Evolutionary conservation across 2,329 filamentous ascomycete species (phyloP), one percentile per base, ranked within the genome.

Genomic region (Zalaria obscura): DNA sequence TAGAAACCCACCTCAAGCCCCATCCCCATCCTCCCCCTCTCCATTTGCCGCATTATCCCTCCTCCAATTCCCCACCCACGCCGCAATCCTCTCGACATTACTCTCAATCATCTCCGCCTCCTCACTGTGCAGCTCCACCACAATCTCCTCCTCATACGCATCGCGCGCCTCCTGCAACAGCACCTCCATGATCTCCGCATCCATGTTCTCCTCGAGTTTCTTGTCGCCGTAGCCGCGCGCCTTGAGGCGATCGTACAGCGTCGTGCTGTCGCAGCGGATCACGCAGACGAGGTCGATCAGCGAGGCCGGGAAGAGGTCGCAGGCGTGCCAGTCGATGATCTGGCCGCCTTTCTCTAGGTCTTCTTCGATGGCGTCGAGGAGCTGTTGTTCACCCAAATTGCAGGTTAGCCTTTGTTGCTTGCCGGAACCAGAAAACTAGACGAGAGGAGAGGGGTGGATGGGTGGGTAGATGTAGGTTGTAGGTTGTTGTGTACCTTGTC

Each of bases 261-360:
- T 68, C 18, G 75, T 76, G 11, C 85, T 87, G 52, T 91, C 78
- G 42, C 83, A 85, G 36, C 91, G 73, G 48, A 98, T 63, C 42
- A 98, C 91, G 4, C 96, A 83, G 1, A 98, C 88, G 2, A 98
- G 73, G 59, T 98, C 91, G 56, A 98, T 82, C 85, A 88, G 93
- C 55, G 82, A 82, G 58, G 83, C 79, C 2, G 91, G 91, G 56
- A 96, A 96, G 25, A 96, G 66, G 55, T 96, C 91, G 66, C 89
- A 96, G 2, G 88, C 89, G 64, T 98, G 91, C 89, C 91, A 98
- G 66, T 98, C 91, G 55, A 98, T 83, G 52, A 98, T 78, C 61
- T 78, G 84, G 18, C 91, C 91, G 43, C 89, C 89, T 18, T 73
- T 65, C 47, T 79, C 73, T 33, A 84, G 73, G 46, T 91, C 80